Conservation (phyloP, 306 rosid genomes). For the Sesbania bispinosa region DNA sequence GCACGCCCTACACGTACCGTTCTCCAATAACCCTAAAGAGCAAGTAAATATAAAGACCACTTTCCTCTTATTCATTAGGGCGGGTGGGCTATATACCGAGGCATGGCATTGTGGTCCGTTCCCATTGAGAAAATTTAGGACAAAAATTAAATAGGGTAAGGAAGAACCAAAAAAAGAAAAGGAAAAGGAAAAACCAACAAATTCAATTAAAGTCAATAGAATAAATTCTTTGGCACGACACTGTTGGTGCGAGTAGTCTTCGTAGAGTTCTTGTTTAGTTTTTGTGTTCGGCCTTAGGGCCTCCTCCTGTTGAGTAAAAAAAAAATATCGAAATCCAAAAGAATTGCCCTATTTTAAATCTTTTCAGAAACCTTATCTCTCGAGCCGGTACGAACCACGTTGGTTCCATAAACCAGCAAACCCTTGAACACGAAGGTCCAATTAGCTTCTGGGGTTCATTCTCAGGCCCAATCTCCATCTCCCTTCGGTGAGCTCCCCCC, state of each 20-base stretch:
- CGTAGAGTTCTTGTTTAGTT: too few species aligned
- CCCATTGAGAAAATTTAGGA: background rate
- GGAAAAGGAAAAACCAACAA: background rate
- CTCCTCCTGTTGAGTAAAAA: too few species aligned
- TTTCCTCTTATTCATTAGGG: background rate
- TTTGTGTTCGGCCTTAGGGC: too few species aligned
- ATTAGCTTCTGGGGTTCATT: conserved; percentile 71
- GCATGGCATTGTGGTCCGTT: conserved; percentile 28
- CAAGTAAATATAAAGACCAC: background rate
- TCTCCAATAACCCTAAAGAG: background rate
- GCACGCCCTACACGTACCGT: conserved; percentile 18
- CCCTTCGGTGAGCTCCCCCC: conserved; percentile 33
- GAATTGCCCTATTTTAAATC: conserved; percentile 26
- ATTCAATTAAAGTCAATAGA: background rate
- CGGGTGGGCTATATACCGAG: conserved; percentile 22
- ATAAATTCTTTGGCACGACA: too few species aligned
- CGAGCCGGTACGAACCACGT: background rate
- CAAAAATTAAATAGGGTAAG: too few species aligned
- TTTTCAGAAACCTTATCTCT: conserved; percentile 38
- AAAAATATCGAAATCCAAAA: conserved; percentile 29
- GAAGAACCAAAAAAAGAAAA: background rate
- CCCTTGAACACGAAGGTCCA: conserved; percentile 62
- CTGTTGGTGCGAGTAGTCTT: too few species aligned
- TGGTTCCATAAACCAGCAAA: conserved; percentile 10
- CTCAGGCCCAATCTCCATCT: conserved; percentile 77